Percentiles rank a stretch among this genome's conserved stretches.
These are phyloP conservation scores for Pezicula radicicola DNA, from an alignment of 2,329 filamentous ascomycete species.

Conservation along the genomic window DNA sequence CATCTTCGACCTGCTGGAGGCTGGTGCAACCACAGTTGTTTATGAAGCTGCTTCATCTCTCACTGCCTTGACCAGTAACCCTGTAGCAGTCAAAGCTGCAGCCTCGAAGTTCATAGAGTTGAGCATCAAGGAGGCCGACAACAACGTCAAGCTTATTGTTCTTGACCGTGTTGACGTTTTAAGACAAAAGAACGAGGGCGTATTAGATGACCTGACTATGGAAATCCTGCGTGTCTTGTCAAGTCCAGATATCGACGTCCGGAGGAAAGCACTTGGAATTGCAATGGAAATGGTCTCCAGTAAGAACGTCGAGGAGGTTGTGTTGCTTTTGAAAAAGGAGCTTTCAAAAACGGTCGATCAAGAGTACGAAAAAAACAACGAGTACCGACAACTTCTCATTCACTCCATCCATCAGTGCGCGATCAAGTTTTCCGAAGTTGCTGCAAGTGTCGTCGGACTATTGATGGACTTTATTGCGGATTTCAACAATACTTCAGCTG, in stretches of 20 bases:
- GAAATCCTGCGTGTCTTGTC: conserved; percentile 93
- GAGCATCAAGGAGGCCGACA: conserved; percentile 95
- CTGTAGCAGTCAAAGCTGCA: conserved; percentile 95
- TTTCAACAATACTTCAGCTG: conserved; percentile 94
- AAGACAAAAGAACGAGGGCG: conserved; percentile 82
- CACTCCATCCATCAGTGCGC: conserved; percentile 97
- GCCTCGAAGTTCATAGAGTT: conserved; percentile 95
- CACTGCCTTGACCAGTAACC: conserved; percentile 91
- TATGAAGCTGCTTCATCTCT: conserved; percentile 97
- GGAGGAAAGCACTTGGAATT: conserved; percentile 84
- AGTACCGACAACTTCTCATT: conserved; percentile 92
- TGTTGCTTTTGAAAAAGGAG: conserved; percentile 95
- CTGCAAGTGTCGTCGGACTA: conserved; percentile 91
- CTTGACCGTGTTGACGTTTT: conserved; percentile 89
- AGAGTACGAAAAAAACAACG: conserved; percentile 96
- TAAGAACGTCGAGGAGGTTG: conserved; percentile 97
- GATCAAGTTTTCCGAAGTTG: conserved; percentile 98
- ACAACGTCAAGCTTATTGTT: conserved; percentile 98
- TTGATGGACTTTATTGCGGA: conserved; percentile 99
- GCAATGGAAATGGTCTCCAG: conserved; percentile 97
- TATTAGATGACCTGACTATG: conserved; percentile 93
- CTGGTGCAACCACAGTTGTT: conserved; percentile 87
- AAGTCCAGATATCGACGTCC: conserved; percentile 93
- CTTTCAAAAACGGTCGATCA: conserved; percentile 96
- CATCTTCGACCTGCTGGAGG: conserved; percentile 95